These are phyloP conservation scores for Paramecium biaurelia DNA, from an alignment of 73 alveolate species.

Conservation along the genomic window DNA sequence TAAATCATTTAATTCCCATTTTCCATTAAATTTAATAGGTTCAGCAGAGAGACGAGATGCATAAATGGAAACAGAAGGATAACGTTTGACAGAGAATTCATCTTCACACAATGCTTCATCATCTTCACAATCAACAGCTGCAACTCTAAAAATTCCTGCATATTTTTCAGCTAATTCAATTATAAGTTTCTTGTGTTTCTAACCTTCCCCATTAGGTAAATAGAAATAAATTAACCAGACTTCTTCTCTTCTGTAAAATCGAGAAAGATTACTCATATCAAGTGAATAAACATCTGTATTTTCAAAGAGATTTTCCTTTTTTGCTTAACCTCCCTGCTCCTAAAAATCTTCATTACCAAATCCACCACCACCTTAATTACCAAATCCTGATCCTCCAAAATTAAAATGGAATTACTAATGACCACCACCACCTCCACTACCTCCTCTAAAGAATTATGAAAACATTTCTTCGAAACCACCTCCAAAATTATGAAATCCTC, in stretches of 20 bases:
- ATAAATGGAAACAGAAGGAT: slow-evolving; percentile 85
- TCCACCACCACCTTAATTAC: slow-evolving; percentile 33
- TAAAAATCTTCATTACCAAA: slow-evolving; percentile 69
- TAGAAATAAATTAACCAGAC: slow-evolving; percentile 95
- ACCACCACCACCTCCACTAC: slow-evolving; percentile 68
- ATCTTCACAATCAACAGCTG: slow-evolving; percentile 95
- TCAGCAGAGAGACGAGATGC: slow-evolving; percentile 84
- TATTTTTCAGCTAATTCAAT: slow-evolving; percentile 87
- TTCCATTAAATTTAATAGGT: slow-evolving; percentile 83
- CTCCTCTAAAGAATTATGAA: slow-evolving; percentile 94
- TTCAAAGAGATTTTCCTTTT: slow-evolving; percentile 77
- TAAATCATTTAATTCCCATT: slow-evolving; percentile 76
- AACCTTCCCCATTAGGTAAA: slow-evolving; percentile 71
- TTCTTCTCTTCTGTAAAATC: slow-evolving; percentile 90
- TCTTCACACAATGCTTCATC: slow-evolving; percentile 99
- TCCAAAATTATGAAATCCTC: slow-evolving; percentile 72
- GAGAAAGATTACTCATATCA: slow-evolving; percentile 83
- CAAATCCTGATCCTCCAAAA: neutral
- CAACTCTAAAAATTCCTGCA: slow-evolving; percentile 94
- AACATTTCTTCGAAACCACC: slow-evolving; percentile 90
- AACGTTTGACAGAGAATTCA: slow-evolving; percentile 77
- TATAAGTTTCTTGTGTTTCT: slow-evolving; percentile 74
- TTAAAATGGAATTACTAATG: slow-evolving; percentile 41
- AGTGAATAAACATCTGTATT: slow-evolving; percentile 87
- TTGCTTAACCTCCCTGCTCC: slow-evolving; percentile 70